Evolutionary conservation across 2,329 filamentous ascomycete species (phyloP).

Genomic region (Trichoderma atrobrunneum): DNA sequence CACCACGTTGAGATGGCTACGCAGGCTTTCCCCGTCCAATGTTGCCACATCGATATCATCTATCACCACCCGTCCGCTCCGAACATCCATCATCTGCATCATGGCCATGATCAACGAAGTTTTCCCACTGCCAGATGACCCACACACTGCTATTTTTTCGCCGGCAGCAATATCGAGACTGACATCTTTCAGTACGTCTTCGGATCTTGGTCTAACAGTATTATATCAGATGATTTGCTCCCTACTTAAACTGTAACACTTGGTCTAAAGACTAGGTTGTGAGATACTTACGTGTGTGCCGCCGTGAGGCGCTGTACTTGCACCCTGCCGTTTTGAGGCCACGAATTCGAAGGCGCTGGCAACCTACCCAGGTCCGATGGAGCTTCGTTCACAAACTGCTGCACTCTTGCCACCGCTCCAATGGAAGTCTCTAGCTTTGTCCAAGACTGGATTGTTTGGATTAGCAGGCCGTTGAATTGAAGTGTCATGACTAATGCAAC

Average conservation of each 20-base stretch:
- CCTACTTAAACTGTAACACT: background rate
- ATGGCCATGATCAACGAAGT: slow-evolving; percentile 41
- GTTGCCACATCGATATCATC: slow-evolving; percentile 31
- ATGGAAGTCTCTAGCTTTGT: slow-evolving; percentile 38
- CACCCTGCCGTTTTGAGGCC: background rate
- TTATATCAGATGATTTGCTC: background rate
- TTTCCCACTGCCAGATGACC: slow-evolving; percentile 42
- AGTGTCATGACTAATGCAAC: background rate
- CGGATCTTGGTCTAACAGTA: background rate
- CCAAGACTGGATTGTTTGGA: slow-evolving; percentile 26
- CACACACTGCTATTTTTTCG: slow-evolving; percentile 37
- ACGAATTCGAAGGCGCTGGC: background rate
- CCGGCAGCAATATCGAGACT: slow-evolving; percentile 30
- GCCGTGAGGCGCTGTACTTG: background rate
- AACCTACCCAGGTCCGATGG: slow-evolving; percentile 24
- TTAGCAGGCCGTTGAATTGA: background rate
- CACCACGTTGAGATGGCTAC: background rate
- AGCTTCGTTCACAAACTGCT: slow-evolving; percentile 31
- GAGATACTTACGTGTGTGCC: background rate
- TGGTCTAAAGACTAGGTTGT: background rate
- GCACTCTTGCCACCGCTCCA: slow-evolving; percentile 35
- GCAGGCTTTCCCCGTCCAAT: background rate
- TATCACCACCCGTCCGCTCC: slow-evolving; percentile 36
- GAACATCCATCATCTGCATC: slow-evolving; percentile 42
- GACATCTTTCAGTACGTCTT: background rate